phyloP scores from a whole-genome alignment of 2,329 filamentous ascomycete genomes.

The Pseudocercospora crystallina region DNA sequence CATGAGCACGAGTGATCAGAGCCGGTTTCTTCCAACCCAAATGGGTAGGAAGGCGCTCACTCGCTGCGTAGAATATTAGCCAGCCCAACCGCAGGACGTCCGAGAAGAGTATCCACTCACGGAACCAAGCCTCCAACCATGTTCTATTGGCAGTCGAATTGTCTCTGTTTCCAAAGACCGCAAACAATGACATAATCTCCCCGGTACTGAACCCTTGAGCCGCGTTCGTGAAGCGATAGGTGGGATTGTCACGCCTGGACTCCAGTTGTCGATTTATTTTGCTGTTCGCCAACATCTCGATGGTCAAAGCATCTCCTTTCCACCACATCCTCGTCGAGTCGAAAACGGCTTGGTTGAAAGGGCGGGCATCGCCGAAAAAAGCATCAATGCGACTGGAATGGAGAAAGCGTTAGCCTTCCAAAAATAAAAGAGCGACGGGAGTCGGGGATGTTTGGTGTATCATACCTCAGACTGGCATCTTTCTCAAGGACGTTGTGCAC shows the following conservation, averaged over 20 bases:
- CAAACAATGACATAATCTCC: slow-evolving; percentile 52
- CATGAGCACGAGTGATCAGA: too few species aligned
- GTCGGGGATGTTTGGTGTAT: too few species aligned
- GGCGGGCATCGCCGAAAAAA: slow-evolving; percentile 52
- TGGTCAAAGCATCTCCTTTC: slow-evolving; percentile 43
- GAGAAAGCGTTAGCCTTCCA: too few species aligned
- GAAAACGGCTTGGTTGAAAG: slow-evolving; percentile 56
- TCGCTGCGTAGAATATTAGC: too few species aligned
- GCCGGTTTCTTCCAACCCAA: too few species aligned
- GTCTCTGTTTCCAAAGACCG: slow-evolving; percentile 49
- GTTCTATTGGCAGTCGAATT: slow-evolving; percentile 41
- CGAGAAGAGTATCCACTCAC: too few species aligned
- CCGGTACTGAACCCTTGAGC: slow-evolving; percentile 51
- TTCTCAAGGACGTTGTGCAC: slow-evolving; percentile 24
- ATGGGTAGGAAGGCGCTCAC: too few species aligned
- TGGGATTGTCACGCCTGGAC: slow-evolving; percentile 50
- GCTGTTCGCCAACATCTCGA: slow-evolving; percentile 47
- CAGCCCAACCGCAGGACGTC: too few species aligned
- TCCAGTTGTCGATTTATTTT: slow-evolving; percentile 47
- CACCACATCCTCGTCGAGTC: slow-evolving; percentile 49
- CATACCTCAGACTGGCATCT: slow-evolving; percentile 16
- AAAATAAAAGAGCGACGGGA: too few species aligned
- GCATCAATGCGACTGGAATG: too few species aligned
- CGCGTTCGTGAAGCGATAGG: slow-evolving; percentile 46
- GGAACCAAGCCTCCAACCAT: slow-evolving; percentile 35